These are phyloP conservation scores for Blastobotrys proliferans DNA, from an alignment of 1,139 yeast genomes.

Conservation along the genomic window DNA sequence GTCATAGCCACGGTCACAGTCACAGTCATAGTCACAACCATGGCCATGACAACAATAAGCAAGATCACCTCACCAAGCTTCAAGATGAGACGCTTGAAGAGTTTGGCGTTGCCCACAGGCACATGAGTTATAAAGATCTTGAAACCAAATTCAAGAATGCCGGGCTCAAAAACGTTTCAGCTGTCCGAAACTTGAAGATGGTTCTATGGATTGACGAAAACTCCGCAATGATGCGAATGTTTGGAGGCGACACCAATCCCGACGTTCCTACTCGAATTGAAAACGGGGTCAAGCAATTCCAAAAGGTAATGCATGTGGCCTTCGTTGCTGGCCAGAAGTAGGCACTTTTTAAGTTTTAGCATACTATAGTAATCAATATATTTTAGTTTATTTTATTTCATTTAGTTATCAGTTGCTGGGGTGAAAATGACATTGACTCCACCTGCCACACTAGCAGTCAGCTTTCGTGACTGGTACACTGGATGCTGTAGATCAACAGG, in stretches of 20 bases:
- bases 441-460: neutral
- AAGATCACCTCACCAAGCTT: neutral
- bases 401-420: neutral
- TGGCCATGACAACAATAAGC: neutral
- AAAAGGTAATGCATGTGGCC: conserved; percentile 3
- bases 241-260: neutral
- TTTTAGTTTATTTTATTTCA: neutral
- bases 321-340: conserved; percentile 7
- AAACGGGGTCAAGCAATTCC: conserved; percentile 5
- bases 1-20: conserved; percentile 3
- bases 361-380: too few species aligned
- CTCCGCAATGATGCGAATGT: neutral
- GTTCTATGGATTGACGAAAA: conserved; percentile 4
- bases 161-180: conserved; percentile 1
- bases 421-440: neutral
- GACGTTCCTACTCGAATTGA: neutral
- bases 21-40: conserved; percentile 1
- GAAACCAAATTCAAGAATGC: conserved; percentile 1
- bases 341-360: too few species aligned
- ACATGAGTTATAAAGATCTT: neutral
- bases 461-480: neutral
- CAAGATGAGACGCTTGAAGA: neutral
- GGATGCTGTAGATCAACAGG: conserved; percentile 6
- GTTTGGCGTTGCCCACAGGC: conserved; percentile 7
- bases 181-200: neutral